phyloP scores from a whole-genome alignment of 306 rosid genomes.

The Sicyos baderoa region DNA sequence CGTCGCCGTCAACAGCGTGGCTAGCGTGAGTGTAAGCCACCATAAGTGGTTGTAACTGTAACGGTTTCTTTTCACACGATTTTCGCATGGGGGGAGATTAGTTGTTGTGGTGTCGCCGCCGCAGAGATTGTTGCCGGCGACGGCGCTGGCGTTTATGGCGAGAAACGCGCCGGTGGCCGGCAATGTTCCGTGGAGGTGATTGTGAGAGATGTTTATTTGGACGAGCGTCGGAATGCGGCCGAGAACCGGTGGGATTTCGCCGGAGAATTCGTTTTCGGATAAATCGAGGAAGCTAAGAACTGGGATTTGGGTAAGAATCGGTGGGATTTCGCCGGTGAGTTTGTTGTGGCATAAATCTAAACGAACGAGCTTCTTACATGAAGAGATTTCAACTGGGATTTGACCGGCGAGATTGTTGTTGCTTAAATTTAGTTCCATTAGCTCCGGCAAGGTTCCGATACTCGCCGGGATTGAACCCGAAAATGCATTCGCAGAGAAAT shows the following conservation, averaged over 20 bases:
- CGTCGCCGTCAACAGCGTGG: neutral
- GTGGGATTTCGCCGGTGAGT: slow-evolving; percentile 50
- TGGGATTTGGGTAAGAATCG: slow-evolving; percentile 42
- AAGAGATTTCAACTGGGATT: slow-evolving; percentile 46
- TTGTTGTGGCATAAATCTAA: slow-evolving; percentile 60
- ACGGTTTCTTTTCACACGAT: slow-evolving; percentile 3
- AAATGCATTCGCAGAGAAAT: slow-evolving; percentile 50
- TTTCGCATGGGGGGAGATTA: slow-evolving; percentile 50
- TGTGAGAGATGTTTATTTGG: slow-evolving; percentile 69
- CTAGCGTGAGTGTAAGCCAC: slow-evolving; percentile 22
- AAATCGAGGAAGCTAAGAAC: slow-evolving; percentile 73
- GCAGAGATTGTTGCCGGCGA: slow-evolving; percentile 68
- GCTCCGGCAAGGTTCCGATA: slow-evolving; percentile 31
- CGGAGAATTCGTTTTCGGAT: slow-evolving; percentile 61
- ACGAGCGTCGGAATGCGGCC: slow-evolving; percentile 57
- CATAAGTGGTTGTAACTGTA: slow-evolving; percentile 20
- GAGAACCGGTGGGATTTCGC: slow-evolving; percentile 53
- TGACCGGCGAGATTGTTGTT: slow-evolving; percentile 49
- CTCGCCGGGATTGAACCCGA: slow-evolving; percentile 39
- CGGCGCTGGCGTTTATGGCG: slow-evolving; percentile 58
- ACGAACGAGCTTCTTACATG: slow-evolving; percentile 54
- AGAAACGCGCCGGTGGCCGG: slow-evolving; percentile 73
- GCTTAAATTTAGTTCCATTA: slow-evolving; percentile 53
- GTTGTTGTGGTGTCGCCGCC: slow-evolving; percentile 28
- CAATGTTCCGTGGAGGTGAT: slow-evolving; percentile 54